Percentiles rank a stretch among this genome's conserved stretches.
Conservation (phyloP, 768 basidiomycete genomes). For the Termitomyces sp. region DNA sequence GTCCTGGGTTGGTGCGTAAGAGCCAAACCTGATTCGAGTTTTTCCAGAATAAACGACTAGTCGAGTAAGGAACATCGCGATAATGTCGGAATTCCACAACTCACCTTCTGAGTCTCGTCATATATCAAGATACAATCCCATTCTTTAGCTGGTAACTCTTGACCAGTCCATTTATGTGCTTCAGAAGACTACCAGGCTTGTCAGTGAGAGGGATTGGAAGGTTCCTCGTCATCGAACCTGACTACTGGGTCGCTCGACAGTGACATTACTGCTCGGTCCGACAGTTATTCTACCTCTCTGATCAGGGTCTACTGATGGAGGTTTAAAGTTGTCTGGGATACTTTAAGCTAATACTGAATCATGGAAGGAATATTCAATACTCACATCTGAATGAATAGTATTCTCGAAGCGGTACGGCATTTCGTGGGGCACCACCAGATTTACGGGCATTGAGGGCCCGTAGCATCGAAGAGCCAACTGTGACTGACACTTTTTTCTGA, state of each 20-base stretch:
- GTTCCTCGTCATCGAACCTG: conserved; percentile 39
- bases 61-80: conserved; percentile 10
- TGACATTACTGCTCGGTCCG: conserved; percentile 43
- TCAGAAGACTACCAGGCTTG: conserved; percentile 37
- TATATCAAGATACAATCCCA: conserved; percentile 76
- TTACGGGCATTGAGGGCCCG: conserved; percentile 67
- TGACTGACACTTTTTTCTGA: conserved; percentile 48
- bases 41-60: conserved; percentile 70
- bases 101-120: conserved; percentile 67
- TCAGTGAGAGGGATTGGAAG: not conserved
- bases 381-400: conserved; percentile 77
- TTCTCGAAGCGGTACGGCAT: conserved; percentile 48
- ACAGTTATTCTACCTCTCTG: conserved; percentile 65
- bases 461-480: conserved; percentile 48
- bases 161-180: conserved; percentile 49
- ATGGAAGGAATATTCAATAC: conserved; percentile 19
- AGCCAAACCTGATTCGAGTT: conserved; percentile 60
- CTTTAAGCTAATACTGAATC: not conserved
- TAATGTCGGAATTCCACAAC: conserved; percentile 15
- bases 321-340: conserved; percentile 66
- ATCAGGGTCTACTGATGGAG: conserved; percentile 59
- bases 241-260: conserved; percentile 59
- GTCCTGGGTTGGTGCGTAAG: conserved; percentile 48
- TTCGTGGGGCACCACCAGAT: conserved; percentile 43
- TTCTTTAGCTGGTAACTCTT: conserved; percentile 56